Evolutionary conservation across 2,329 filamentous ascomycete genomes (phyloP), one percentile per base, ranked within the genome.

Genomic region (Parafenestella ontariensis): DNA sequence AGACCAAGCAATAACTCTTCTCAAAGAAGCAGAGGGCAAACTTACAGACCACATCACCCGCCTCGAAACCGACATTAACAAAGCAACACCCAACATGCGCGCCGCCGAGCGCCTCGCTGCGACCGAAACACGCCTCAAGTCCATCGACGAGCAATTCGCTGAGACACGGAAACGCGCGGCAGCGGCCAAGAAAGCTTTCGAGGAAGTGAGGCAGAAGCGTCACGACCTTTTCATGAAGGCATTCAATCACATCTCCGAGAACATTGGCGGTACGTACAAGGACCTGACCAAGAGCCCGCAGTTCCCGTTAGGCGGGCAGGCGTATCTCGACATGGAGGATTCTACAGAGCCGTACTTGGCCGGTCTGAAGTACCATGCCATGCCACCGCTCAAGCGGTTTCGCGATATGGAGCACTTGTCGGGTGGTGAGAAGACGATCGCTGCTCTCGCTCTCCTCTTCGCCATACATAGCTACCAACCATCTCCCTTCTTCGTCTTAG

Each of bases 361-460:
- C 36, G 95, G 95, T 28, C 92, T 99, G 78, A 97, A 96, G 73
- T 99, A 99, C 78, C 93, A 98, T 74, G 96, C 95, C 59, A 99
- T 98, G 93, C 95, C 95, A 18, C 95, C 95, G 1, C 86, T 97
- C 59, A 99, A 99, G 80, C 92, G 95, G 41, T 99, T 99, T 85
- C 87, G 95, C 67, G 96, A 99, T 76, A 99, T 99, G 95, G 95
- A 99, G 76, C 95, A 97, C 74, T 82, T 99, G 9, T 96, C 92
- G 1, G 95, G 95, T 68, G 95, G 95, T 51, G 95, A 99, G 79
- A 99, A 99, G 83, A 99, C 95, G 0, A 99, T 99, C 89, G 95
- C 95, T 1, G 95, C 95, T 13, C 82, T 99, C 34, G 95, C 95
- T n/a, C 83, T 99, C 36, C 84, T 99, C 4, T 99, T 99, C 74